Evolutionary conservation across 352 stramenopile genomes (phyloP).

Genomic region (Paralagenidium karlingii): DNA sequence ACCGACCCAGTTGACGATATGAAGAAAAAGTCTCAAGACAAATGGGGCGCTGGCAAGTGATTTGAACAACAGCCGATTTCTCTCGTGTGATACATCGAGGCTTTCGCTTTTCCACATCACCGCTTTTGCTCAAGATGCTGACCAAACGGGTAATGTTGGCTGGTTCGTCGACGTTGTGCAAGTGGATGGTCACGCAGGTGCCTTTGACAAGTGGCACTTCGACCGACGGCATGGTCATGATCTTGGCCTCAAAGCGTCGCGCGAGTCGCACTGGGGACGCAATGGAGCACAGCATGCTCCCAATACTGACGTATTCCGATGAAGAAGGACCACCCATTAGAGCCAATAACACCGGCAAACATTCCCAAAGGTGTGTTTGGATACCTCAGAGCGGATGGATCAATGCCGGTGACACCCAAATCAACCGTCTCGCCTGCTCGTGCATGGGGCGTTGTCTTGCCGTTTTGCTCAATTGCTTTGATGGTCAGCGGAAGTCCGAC

Average conservation of each 20-base stretch:
- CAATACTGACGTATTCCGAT: conserved; percentile 21
- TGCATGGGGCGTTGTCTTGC: conserved; percentile 36
- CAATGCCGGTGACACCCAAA: conserved; percentile 63
- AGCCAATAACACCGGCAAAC: too few relatives aligned
- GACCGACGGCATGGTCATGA: conserved; percentile 81
- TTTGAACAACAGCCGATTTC: conserved; percentile 71
- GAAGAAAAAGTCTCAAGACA: conserved; percentile 72
- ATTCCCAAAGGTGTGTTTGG: too few relatives aligned
- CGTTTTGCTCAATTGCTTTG: conserved; percentile 62
- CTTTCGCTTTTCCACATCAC: conserved; percentile 70
- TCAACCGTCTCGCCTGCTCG: conserved; percentile 69
- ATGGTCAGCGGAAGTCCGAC: conserved; percentile 18
- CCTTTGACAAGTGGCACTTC: conserved; percentile 80
- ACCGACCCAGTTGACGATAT: conserved; percentile 70
- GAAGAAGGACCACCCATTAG: too few relatives aligned
- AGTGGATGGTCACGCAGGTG: conserved; percentile 70
- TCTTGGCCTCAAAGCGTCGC: conserved; percentile 77
- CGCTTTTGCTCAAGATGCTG: conserved; percentile 55
- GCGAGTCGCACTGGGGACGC: conserved; percentile 58
- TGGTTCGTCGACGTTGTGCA: conserved; percentile 80
- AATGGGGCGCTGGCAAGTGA: conserved; percentile 59
- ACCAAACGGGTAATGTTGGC: conserved; percentile 70
- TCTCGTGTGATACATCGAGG: conserved; percentile 80
- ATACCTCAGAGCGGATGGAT: conserved; percentile 53
- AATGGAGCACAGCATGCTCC: conserved; percentile 78